Base-by-base conservation (phyloP, 106 monocot species). In the Dioscorea alata region DNA sequence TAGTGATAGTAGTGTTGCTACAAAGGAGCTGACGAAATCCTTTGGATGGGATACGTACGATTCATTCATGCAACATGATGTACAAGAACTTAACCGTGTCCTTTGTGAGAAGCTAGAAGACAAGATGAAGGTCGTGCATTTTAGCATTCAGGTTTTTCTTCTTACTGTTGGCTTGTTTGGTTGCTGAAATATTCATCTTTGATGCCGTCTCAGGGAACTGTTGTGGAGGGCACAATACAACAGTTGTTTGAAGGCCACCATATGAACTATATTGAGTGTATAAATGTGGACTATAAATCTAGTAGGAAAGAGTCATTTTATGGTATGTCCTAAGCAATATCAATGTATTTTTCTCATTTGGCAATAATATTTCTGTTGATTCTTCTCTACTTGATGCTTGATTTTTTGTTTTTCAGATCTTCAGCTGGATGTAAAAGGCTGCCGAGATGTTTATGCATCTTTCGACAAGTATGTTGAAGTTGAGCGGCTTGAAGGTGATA, bases 391-490 rank as follows among this genome's bases (percentile, higher is more conserved):
- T 42, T 70, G 18, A 33, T 72, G 52, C 25, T 34, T 50, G 23
- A 61, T 21, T 62, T 17, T 25, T 52, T 72, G 20, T 23, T 61
- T 57, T 77, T 50, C 68, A 94, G 94, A 94, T 48, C 79, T 94
- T 67, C 94, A 94, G 73, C 81, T 94, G 24, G 94, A 90, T 83
- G 88, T 94, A 24, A 94, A 94, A 76, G 94, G 90, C 13, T 94
- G 94, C 75, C 75, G 74, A 49, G 94, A 94, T 88, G 88, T 94
- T 23, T 94, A 94, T 87, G 94, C 86, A 57, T 94, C 94, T 52
- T 94, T 94, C 78, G 94, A 94, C 63, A 94, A 94, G 74, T 94
- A 94, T 81, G 88, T 94, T 58, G 94, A 94, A 77, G 94, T 90
- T 42, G 94, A 94, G 70, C 68, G 68, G 18, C 88, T 94, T 67